phyloP scores from a whole-genome alignment of 768 basidiomycete genomes.

The Hemileccinum impolitum region DNA sequence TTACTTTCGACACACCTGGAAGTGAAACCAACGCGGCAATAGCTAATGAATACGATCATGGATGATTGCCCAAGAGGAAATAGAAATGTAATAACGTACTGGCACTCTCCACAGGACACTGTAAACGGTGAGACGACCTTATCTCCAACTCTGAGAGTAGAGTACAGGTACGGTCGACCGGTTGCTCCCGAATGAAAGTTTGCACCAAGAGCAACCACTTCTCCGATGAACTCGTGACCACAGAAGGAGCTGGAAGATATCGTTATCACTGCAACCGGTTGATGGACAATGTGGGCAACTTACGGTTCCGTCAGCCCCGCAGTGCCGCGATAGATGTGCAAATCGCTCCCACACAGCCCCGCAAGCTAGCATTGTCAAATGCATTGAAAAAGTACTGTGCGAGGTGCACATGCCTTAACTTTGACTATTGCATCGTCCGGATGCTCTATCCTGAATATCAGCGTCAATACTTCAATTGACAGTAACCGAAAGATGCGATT shows the following conservation, averaged over 20 bases:
- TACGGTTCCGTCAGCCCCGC: constrained; percentile 51
- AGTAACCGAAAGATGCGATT: neutral
- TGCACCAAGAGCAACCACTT: constrained; percentile 63
- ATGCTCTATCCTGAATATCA: constrained; percentile 52
- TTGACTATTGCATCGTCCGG: constrained; percentile 79
- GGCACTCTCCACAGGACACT: constrained; percentile 81
- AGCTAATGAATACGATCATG: constrained; percentile 36
- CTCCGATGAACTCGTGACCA: constrained; percentile 79
- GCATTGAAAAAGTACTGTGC: neutral
- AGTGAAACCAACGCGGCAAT: constrained; percentile 71
- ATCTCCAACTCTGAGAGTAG: constrained; percentile 64
- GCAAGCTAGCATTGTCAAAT: constrained; percentile 43
- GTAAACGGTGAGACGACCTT: constrained; percentile 81
- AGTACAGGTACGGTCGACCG: constrained; percentile 60
- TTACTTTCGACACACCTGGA: constrained; percentile 58
- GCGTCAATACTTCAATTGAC: neutral
- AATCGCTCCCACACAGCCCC: constrained; percentile 71
- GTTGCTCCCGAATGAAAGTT: constrained; percentile 44
- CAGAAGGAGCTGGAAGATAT: constrained; percentile 48
- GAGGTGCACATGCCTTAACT: constrained; percentile 48
- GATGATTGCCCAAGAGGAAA: neutral
- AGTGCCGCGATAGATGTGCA: constrained; percentile 72
- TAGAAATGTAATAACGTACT: constrained; percentile 42
- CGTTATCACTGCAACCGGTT: neutral
- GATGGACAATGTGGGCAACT: constrained; percentile 18